Base-by-base conservation (phyloP, 129 eudicot genomes). In the Lonicera japonica region DNA sequence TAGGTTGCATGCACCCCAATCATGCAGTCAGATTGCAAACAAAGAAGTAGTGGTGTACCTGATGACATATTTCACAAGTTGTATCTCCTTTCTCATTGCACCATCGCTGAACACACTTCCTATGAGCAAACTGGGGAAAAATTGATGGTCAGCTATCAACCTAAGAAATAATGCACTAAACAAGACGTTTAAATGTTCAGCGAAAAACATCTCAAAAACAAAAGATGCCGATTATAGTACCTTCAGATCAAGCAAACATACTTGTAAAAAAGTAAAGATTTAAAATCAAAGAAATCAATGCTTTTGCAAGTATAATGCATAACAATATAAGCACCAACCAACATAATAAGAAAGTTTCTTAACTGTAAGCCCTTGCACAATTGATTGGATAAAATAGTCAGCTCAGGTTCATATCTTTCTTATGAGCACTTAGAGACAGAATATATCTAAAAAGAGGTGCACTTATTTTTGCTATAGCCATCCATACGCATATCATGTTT, bases 51-150 rank as follows among this genome's bases (percentile, higher is more conserved):
- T 43, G 24, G 65, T 76, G 61, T 73, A 84, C 89, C 88, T 88
- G 88, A 68, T 76, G 92, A 81, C 96, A 88, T 25, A 88, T 88
- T 76, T 88, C 96, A 66, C 96, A 88, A 16, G 77, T 88, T 64
- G 67, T 69, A 73, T 84, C 92, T 58, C 88, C 84, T 74, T 88
- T 88, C 78, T 88, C 96, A 58, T 88, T 75, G 75, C 90, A 83
- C 95, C 95, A 87, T 40, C 75, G 74, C 54, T 87, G 95, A 66
- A 87, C 95, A 63, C 95, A 87, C 76, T 84, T 81, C 86, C 91
- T 80, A 73, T 87, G 95, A 24, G 95, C 95, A 76, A 41, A 87
- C 95, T 87, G 91, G 50, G 63, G 74, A 41, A 56, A 51, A 24
- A 21, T 20, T 20, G 60, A 17, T 15, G 17, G 56, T 54, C 34